Conservation (phyloP, 768 basidiomycete genomes). For the Phaffia tasmanica region DNA sequence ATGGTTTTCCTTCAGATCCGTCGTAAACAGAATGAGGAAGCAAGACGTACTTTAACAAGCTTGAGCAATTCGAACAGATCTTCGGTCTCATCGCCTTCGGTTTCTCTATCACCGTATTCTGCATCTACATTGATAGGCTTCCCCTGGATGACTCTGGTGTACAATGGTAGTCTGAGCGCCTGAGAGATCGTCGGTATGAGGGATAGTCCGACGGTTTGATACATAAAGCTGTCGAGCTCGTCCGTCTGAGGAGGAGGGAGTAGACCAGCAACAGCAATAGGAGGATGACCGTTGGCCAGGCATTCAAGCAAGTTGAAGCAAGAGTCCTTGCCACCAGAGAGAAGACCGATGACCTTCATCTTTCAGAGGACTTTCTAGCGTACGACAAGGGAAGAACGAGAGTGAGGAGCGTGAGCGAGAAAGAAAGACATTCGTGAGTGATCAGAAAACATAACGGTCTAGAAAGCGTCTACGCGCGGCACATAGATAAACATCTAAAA, state of each 20-base stretch:
- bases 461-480: no score
- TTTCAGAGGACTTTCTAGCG: no score
- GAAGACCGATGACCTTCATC: constrained; percentile 71
- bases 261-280: constrained; percentile 78
- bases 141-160: constrained; percentile 68
- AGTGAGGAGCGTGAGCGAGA: no score
- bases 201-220: constrained; percentile 97
- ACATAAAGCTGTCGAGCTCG: constrained; percentile 95
- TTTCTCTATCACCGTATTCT: constrained; percentile 69
- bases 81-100: constrained; percentile 86
- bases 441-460: no score
- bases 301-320: constrained; percentile 93
- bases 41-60: constrained; percentile 57
- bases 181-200: constrained; percentile 75
- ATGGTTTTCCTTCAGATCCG: background rate
- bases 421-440: no score
- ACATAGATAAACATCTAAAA: no score
- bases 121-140: constrained; percentile 64
- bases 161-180: constrained; percentile 76
- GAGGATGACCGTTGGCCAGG: constrained; percentile 67
- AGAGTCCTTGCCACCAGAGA: constrained; percentile 96
- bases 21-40: background rate
- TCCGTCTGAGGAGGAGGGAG: constrained; percentile 58
- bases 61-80: constrained; percentile 66
- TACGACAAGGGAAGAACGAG: no score